A percentile compares a stretch with the other conserved stretches of the same genome.
These are phyloP conservation scores for Globisporangium abappressorium DNA, from an alignment of 352 stramenopile species.

Conservation along the genomic window DNA sequence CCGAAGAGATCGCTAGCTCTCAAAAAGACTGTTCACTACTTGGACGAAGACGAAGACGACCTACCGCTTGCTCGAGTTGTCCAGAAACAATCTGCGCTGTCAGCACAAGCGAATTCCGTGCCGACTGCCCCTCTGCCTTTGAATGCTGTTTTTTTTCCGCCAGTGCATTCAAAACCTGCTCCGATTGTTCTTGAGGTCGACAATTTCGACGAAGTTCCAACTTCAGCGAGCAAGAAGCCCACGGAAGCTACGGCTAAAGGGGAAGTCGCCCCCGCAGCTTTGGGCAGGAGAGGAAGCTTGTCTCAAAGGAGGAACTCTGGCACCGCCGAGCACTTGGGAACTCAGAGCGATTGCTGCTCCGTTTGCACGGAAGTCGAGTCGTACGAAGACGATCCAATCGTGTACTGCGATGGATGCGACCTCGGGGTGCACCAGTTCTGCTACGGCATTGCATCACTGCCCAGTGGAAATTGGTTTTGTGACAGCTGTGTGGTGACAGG, in stretches of 20 bases:
- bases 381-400: slow-evolving; percentile 86
- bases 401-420: slow-evolving; percentile 90
- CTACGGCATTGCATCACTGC: slow-evolving; percentile 73
- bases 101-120: neutral
- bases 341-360: slow-evolving; percentile 40
- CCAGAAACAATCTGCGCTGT: neutral
- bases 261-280: neutral
- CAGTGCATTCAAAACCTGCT: neutral
- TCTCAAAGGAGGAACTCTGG: neutral
- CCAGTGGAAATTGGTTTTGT: slow-evolving; percentile 84
- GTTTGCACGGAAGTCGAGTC: slow-evolving; percentile 81
- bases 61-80: neutral
- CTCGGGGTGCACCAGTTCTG: slow-evolving; percentile 88
- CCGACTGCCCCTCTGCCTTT: neutral
- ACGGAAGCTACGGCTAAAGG: neutral
- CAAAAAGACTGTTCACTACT: neutral
- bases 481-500: slow-evolving; percentile 37
- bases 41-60: neutral
- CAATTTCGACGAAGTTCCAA: slow-evolving; percentile 9
- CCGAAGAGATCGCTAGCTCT: slow-evolving; percentile 15
- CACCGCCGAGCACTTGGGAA: neutral
- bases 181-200: slow-evolving; percentile 12
- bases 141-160: neutral
- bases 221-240: neutral
- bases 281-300: neutral